A percentile compares a stretch with the other conserved stretches of the same genome.
These are phyloP conservation scores for Blastocrithidia nonstop DNA, from an alignment of 208 protist species.

Conservation along the genomic window DNA sequence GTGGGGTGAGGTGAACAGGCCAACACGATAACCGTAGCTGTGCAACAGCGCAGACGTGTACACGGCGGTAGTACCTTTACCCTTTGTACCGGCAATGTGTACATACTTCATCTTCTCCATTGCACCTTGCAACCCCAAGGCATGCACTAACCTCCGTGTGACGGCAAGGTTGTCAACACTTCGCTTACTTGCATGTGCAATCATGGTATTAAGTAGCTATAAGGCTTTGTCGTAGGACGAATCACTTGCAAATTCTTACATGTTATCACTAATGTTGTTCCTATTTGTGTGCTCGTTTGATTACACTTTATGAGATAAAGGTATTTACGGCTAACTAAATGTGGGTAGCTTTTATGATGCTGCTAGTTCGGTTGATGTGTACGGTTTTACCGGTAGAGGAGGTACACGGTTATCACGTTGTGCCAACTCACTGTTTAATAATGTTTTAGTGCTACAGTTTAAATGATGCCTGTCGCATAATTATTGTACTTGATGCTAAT, in stretches of 20 bases:
- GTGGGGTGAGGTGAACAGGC: constrained; percentile 86
- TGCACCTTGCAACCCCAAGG: constrained; percentile 85
- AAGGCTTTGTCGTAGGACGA: constrained; percentile 53
- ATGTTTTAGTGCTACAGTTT: too few relatives aligned
- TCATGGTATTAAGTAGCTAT: constrained; percentile 29
- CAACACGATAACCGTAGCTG: constrained; percentile 71
- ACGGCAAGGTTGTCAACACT: constrained; percentile 84
- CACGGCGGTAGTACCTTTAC: constrained; percentile 77
- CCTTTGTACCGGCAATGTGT: constrained; percentile 87
- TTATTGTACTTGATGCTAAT: too few relatives aligned
- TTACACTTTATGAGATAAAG: too few relatives aligned
- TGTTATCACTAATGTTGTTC: not conserved
- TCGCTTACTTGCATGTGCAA: constrained; percentile 13
- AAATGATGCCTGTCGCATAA: too few relatives aligned
- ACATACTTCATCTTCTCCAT: constrained; percentile 88
- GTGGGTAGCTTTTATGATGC: too few relatives aligned
- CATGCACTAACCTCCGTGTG: constrained; percentile 33
- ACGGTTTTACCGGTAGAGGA: too few relatives aligned
- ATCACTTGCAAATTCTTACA: not conserved
- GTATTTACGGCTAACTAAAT: too few relatives aligned
- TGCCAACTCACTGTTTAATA: too few relatives aligned
- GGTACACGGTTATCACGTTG: too few relatives aligned
- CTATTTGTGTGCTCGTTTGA: not conserved
- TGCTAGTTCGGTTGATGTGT: too few relatives aligned
- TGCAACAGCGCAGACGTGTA: constrained; percentile 72